These are phyloP conservation scores for Patellifolia procumbens DNA, from an alignment of 179 eudicot genomes.

Conservation along the genomic window DNA sequence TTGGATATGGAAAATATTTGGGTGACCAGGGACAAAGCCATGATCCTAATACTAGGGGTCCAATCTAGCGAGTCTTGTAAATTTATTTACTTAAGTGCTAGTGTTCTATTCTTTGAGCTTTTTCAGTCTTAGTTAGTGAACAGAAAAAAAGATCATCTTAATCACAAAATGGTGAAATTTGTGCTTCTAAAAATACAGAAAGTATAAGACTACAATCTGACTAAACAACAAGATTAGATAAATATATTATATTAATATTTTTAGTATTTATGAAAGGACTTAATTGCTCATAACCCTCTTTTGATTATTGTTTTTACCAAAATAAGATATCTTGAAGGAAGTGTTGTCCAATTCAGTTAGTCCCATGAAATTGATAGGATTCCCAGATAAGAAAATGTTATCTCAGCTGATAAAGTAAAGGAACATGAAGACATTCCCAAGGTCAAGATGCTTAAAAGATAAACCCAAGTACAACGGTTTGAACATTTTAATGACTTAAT, in stretches of 20 bases:
- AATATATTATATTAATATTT: background rate
- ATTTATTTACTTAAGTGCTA: too few relatives aligned
- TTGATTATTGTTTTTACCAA: background rate
- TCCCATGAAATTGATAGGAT: conserved; percentile 18
- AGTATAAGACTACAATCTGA: too few relatives aligned
- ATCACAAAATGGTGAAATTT: too few relatives aligned
- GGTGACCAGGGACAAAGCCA: too few relatives aligned
- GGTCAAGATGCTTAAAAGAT: conserved; percentile 19
- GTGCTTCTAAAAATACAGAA: too few relatives aligned
- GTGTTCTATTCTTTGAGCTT: too few relatives aligned
- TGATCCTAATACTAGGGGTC: too few relatives aligned
- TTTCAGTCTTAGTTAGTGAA: too few relatives aligned
- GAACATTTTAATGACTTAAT: conserved; percentile 2
- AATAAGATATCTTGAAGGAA: conserved; percentile 23
- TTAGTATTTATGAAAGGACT: background rate
- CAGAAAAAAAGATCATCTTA: too few relatives aligned
- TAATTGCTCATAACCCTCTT: background rate
- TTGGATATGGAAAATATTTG: too few relatives aligned
- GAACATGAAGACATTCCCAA: background rate
- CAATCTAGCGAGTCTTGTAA: too few relatives aligned
- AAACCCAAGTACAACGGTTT: background rate
- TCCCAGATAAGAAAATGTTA: too few relatives aligned
- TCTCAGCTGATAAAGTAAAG: background rate
- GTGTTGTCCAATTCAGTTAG: background rate
- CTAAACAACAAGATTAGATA: background rate